Percentiles rank a stretch among this genome's conserved stretches.
Evolutionary conservation across 2,329 filamentous ascomycete species (phyloP).

Genomic region (Pseudogymnoascus sp.): DNA sequence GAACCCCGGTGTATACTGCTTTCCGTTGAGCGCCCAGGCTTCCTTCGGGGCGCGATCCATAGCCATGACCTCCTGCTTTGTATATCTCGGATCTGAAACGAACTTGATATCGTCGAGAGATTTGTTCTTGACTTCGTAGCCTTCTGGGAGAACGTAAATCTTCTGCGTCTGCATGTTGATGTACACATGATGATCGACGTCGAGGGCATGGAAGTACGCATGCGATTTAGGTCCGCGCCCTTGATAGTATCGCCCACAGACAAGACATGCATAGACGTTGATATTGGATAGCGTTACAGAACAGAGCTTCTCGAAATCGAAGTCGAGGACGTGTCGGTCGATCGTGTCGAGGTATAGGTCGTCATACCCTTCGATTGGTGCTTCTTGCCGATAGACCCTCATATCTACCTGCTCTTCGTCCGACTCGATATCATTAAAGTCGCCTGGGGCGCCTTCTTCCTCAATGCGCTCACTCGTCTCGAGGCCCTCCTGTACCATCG

Average conservation of each 20-base stretch:
- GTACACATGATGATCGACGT: conserved; percentile 93
- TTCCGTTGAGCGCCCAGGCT: conserved; percentile 72
- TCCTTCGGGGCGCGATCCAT: conserved; percentile 61
- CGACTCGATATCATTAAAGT: conserved; percentile 25
- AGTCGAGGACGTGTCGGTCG: conserved; percentile 85
- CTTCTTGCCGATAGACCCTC: conserved; percentile 55
- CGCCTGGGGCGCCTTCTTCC: conserved; percentile 22
- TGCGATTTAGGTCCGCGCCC: conserved; percentile 89
- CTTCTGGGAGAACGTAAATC: conserved; percentile 88
- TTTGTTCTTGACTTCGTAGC: conserved; percentile 92
- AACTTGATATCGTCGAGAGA: conserved; percentile 97
- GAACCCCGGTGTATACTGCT: conserved; percentile 85
- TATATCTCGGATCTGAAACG: conserved; percentile 85
- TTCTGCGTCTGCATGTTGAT: conserved; percentile 94
- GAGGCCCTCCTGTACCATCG: conserved; percentile 16
- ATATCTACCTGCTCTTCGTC: conserved; percentile 29
- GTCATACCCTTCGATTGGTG: conserved; percentile 79
- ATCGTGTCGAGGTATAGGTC: conserved; percentile 98
- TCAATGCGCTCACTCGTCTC: conserved; percentile 17
- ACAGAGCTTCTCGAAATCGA: conserved; percentile 98
- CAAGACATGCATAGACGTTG: conserved; percentile 95
- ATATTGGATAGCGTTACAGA: conserved; percentile 95
- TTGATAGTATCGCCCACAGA: conserved; percentile 97
- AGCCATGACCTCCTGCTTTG: conserved; percentile 68
- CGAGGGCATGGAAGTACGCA: conserved; percentile 94